Base-by-base conservation (phyloP, 345 rosid species). In the Eutrema yunnanense region DNA sequence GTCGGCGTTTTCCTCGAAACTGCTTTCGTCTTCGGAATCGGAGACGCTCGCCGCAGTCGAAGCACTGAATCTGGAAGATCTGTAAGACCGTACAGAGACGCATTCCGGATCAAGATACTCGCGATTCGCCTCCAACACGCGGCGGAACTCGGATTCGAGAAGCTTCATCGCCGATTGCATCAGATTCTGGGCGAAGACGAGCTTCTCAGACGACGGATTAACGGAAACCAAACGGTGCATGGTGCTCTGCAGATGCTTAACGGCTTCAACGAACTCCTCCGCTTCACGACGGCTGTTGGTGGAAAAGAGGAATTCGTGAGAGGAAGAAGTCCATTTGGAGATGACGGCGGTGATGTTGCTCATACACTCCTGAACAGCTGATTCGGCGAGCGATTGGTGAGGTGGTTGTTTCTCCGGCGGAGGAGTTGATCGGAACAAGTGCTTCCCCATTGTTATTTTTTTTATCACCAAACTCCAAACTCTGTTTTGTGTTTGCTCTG, bases 121-220 rank as follows among this genome's bases (percentile, higher is more conserved):
- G 0, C 90, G 79, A 51, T 88, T 86, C 72, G 53, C 79, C 16
- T 80, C 75, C 3, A 90, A 77, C 5, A 88, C 86, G 46, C 86
- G 89, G 72, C 84, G 27, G 57, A 90, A 85, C 83, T 90, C 96
- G 8, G 84, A 88, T 52, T 88, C 88, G 3, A 90, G 80, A 52
- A 88, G 76, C 79, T 83, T 88, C 89, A 88, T 88, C 38, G 94
- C 96, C 2, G 72, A 78, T 48, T 84, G 83, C 87, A 90, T 86
- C 11, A 88, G 70, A 56, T 60, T 73, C 65, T 90, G 94, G 0
- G 92, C 87, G 2, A 61, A 70, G 3, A 81, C 29, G 0, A 90
- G 86, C 43, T 72, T 82, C 32, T 76, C 83, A 0, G 89, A 86
- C 0, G 82, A 16, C 0, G 85, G 55, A 30, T 80, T 59, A 6